A percentile compares a stretch with the other conserved stretches of the same genome.
These are phyloP conservation scores for Chrysanthemum makinoi DNA, from an alignment of 129 eudicot species.

Conservation along the genomic window DNA sequence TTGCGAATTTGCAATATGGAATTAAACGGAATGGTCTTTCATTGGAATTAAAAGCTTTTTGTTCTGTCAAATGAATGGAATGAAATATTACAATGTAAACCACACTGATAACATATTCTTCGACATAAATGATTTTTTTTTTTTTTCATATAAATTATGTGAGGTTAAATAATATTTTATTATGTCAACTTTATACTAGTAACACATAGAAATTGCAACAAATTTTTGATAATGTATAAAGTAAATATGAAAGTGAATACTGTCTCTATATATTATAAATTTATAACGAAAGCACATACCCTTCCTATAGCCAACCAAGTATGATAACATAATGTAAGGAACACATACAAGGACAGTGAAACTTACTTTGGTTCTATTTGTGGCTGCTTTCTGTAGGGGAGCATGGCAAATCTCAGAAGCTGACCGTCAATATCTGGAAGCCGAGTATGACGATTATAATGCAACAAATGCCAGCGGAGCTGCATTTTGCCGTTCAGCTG, in stretches of 20 bases:
- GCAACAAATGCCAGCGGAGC: conserved; percentile 82
- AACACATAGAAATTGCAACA: background rate
- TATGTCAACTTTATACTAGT: background rate
- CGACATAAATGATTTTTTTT: background rate
- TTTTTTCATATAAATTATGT: too few relatives aligned
- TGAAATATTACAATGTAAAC: background rate
- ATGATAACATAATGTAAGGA: background rate
- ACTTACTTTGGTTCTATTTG: conserved; percentile 2
- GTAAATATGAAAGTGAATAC: background rate
- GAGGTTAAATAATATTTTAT: background rate
- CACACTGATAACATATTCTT: background rate
- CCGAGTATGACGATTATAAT: conserved; percentile 83
- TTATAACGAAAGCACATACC: background rate
- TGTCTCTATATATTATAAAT: background rate
- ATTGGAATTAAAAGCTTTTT: background rate
- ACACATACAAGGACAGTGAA: background rate
- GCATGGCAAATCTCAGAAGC: conserved; percentile 94
- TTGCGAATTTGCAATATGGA: background rate
- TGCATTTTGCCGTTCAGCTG: conserved; percentile 92
- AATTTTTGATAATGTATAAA: background rate
- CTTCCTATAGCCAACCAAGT: background rate
- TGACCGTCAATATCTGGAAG: conserved; percentile 83
- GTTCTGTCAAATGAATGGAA: background rate
- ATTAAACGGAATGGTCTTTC: conserved; percentile 5
- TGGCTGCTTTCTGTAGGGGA: conserved; percentile 47